phyloP scores from a whole-genome alignment of 2,329 filamentous ascomycete species.

The Pseudogymnoascus sp. region DNA sequence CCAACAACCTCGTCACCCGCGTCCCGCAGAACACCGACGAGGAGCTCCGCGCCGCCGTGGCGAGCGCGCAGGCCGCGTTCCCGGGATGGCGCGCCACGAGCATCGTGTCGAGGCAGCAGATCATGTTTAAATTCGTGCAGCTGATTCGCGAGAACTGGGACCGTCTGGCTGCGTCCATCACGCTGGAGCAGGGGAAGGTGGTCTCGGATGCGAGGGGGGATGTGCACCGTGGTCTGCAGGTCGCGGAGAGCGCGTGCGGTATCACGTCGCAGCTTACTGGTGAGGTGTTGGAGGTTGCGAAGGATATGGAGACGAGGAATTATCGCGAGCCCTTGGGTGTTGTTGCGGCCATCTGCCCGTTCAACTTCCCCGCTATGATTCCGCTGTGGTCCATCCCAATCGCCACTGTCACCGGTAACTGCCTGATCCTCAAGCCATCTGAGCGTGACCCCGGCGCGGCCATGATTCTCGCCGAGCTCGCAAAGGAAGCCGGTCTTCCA shows the following conservation, averaged over 20 bases:
- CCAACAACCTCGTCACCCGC: conserved; percentile 77
- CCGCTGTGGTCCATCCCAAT: conserved; percentile 87
- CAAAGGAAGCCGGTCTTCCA: conserved; percentile 74
- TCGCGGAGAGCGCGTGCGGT: conserved; percentile 74
- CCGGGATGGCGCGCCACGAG: conserved; percentile 66
- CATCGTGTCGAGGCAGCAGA: conserved; percentile 68
- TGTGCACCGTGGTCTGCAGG: conserved; percentile 74
- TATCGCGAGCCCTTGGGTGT: conserved; percentile 79
- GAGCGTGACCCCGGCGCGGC: conserved; percentile 78
- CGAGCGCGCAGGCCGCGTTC: conserved; percentile 70
- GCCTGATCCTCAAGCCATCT: conserved; percentile 76
- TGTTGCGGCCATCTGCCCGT: conserved; percentile 78
- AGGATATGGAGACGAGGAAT: conserved; percentile 82
- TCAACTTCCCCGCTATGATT: conserved; percentile 91
- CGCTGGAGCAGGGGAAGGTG: conserved; percentile 83
- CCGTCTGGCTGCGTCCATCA: conserved; percentile 75
- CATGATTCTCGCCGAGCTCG: conserved; percentile 79
- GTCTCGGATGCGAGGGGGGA: conserved; percentile 77
- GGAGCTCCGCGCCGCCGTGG: conserved; percentile 69
- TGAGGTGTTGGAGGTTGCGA: conserved; percentile 76
- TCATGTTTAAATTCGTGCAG: conserved; percentile 81
- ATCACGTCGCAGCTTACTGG: conserved; percentile 78
- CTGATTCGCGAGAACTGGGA: conserved; percentile 83
- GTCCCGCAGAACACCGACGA: conserved; percentile 75
- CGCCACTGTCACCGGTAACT: conserved; percentile 78